phyloP scores from a whole-genome alignment of 768 basidiomycete genomes.

The Xerocomus spinulosus region DNA sequence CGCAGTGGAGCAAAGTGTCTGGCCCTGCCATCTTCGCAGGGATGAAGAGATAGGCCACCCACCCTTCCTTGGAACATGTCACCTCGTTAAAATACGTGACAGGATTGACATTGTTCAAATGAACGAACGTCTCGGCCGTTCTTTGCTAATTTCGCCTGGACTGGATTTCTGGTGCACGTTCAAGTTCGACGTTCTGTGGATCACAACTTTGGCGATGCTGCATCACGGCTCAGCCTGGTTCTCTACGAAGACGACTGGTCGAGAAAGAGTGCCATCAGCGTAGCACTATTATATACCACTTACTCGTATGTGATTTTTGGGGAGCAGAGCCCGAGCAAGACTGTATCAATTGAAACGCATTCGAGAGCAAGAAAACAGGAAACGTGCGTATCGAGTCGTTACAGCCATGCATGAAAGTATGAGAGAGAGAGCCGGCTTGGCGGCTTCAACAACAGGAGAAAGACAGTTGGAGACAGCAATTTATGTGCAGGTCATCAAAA shows the following conservation, averaged over 20 bases:
- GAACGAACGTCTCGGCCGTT: constrained; percentile 3
- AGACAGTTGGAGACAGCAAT: constrained; percentile 7
- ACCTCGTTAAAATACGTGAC: constrained; percentile 4
- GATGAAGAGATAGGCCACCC: constrained; percentile 53
- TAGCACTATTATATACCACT: constrained; percentile 12
- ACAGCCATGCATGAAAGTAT: constrained; percentile 37
- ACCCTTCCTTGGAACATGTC: neutral
- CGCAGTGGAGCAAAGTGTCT: constrained; percentile 70
- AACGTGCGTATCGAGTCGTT: constrained; percentile 65
- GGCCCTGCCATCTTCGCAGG: constrained; percentile 61
- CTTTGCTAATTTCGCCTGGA: neutral
- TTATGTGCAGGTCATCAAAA: constrained; percentile 23
- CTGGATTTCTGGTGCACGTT: constrained; percentile 3
- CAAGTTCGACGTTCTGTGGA: constrained; percentile 5
- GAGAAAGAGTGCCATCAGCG: constrained; percentile 2
- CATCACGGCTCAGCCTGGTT: constrained; percentile 1
- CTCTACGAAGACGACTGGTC: neutral
- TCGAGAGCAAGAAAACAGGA: constrained; percentile 34
- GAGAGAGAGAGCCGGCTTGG: constrained; percentile 18
- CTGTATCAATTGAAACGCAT: constrained; percentile 30
- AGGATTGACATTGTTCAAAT: constrained; percentile 4
- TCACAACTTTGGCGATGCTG: constrained; percentile 2
- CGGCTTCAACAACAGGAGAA: constrained; percentile 14
- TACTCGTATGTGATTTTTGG: constrained; percentile 17
- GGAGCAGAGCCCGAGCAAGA: constrained; percentile 23